These are phyloP conservation scores for Alternaria sp. DNA, from an alignment of 2,329 filamentous ascomycete genomes.

Conservation along the genomic window DNA sequence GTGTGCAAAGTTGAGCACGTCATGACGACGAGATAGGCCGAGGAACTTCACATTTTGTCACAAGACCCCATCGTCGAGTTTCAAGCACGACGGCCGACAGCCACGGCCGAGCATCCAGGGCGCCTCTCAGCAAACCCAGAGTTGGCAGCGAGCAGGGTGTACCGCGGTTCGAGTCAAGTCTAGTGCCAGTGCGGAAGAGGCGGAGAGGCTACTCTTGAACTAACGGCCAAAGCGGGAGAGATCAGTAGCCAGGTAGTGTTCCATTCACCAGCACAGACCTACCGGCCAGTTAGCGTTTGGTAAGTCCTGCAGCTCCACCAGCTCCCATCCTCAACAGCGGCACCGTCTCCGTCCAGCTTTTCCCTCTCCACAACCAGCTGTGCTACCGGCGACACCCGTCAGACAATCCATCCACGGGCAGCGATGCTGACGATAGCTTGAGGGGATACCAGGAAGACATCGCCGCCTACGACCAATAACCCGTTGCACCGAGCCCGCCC, in stretches of 20 bases:
- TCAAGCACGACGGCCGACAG: neutral
- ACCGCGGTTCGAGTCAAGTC: constrained; percentile 9
- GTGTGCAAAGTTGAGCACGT: constrained; percentile 5
- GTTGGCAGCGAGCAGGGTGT: constrained; percentile 8
- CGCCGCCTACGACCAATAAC: constrained; percentile 2
- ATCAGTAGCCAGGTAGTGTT: constrained; percentile 16
- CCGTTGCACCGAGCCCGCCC: neutral
- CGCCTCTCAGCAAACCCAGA: neutral
- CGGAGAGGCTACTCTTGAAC: constrained; percentile 21
- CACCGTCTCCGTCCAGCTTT: constrained; percentile 13
- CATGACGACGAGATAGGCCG: constrained; percentile 12
- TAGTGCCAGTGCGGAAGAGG: constrained; percentile 20
- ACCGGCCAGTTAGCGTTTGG: constrained; percentile 2
- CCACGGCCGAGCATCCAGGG: neutral
- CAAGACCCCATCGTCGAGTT: neutral
- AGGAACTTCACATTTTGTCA: neutral
- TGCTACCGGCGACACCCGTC: constrained; percentile 21
- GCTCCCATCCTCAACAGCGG: constrained; percentile 35
- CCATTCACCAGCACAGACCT: constrained; percentile 16
- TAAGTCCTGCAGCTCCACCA: constrained; percentile 27
- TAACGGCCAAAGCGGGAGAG: constrained; percentile 27
- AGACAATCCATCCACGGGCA: constrained; percentile 18
- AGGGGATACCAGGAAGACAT: constrained; percentile 16
- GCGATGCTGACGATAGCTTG: constrained; percentile 35
- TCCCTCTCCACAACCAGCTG: constrained; percentile 11